A percentile compares a stretch with the other conserved stretches of the same genome.
Evolutionary conservation across 148 eudicot species (phyloP).

Genomic region (Silene conica): DNA sequence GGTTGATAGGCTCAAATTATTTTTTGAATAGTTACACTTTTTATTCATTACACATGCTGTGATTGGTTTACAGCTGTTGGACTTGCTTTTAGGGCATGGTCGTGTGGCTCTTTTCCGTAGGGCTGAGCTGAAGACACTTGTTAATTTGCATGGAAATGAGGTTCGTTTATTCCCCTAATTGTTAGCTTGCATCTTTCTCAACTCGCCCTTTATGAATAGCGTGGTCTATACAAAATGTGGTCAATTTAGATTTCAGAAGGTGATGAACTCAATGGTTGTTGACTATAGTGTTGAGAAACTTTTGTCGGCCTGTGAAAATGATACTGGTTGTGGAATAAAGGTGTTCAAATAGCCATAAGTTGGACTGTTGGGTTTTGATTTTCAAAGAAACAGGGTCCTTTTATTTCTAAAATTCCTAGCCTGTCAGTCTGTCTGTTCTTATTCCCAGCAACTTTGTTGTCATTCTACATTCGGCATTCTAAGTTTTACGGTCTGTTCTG

Average conservation of each 20-base stretch:
- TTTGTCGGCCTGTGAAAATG: background rate
- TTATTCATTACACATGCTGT: conserved; percentile 18
- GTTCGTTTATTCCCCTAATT: conserved; percentile 18
- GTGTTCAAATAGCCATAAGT: background rate
- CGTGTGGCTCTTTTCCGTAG: conserved; percentile 61
- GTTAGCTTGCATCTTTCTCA: background rate
- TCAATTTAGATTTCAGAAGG: background rate
- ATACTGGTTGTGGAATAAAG: background rate
- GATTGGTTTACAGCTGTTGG: conserved; percentile 50
- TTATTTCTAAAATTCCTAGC: no score
- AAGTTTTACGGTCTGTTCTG: no score
- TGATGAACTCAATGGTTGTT: background rate
- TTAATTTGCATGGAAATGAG: conserved; percentile 62
- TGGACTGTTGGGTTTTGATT: background rate
- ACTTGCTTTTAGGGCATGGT: conserved; percentile 50
- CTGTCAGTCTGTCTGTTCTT: no score
- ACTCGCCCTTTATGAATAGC: background rate
- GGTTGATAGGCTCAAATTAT: background rate
- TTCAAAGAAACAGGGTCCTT: no score
- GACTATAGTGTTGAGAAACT: background rate
- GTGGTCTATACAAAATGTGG: background rate
- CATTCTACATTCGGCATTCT: no score
- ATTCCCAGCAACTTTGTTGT: no score
- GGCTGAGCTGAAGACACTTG: conserved; percentile 64
- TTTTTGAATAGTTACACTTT: conserved; percentile 3